phyloP scores from a whole-genome alignment of 768 basidiomycete genomes.

The Royoungia palumana region DNA sequence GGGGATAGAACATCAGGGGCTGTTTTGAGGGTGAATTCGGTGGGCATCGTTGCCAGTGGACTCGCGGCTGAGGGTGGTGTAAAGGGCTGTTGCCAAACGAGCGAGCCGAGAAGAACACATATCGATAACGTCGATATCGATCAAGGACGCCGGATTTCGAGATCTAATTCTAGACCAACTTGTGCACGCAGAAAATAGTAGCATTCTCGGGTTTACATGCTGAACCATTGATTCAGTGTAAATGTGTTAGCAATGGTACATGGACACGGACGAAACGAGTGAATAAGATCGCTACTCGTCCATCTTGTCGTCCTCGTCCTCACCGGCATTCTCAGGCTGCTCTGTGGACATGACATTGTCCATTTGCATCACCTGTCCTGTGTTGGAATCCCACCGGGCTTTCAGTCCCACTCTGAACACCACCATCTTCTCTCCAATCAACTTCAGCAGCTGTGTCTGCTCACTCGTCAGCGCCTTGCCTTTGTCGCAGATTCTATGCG shows the following conservation, averaged over 20 bases:
- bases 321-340: constrained; percentile 30
- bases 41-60: constrained; percentile 26
- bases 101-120: constrained; percentile 58
- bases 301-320: constrained; percentile 45
- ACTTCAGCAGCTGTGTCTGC: constrained; percentile 89
- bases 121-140: constrained; percentile 10
- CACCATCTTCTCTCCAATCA: constrained; percentile 88
- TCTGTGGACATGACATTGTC: constrained; percentile 42
- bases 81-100: constrained; percentile 48
- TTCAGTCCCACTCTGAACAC: constrained; percentile 71
- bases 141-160: not conserved
- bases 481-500: constrained; percentile 83
- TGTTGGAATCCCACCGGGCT: constrained; percentile 68
- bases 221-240: too few relatives aligned
- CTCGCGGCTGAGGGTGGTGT: not conserved
- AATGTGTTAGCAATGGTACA: not conserved
- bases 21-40: constrained; percentile 57
- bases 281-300: constrained; percentile 48
- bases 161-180: too few relatives aligned
- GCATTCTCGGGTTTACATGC: too few relatives aligned
- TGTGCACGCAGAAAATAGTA: constrained; percentile 1
- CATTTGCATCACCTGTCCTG: constrained; percentile 60
- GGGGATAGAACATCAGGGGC: constrained; percentile 64
- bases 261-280: too few relatives aligned
- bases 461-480: constrained; percentile 79